Evolutionary conservation across 1,284 basidiomycete genomes (phyloP).

Genomic region (Leccinum angustisporum): DNA sequence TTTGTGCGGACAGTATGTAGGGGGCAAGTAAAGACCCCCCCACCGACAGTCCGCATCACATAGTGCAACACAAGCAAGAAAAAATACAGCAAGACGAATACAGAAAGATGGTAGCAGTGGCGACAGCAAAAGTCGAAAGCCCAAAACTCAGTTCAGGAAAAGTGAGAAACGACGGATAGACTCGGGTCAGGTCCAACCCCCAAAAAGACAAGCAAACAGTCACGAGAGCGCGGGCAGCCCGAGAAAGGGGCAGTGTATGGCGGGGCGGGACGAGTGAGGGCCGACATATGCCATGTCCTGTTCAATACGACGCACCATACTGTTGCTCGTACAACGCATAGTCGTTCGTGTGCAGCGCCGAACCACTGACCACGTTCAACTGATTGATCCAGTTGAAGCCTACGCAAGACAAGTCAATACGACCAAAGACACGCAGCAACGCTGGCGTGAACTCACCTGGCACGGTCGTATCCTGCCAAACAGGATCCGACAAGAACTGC

Average conservation of each 20-base stretch:
- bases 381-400: constrained; percentile 47
- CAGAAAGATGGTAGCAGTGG: neutral
- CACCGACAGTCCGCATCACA: neutral
- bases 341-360: constrained; percentile 26
- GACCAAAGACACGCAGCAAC: neutral
- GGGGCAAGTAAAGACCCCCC: neutral
- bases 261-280: neutral
- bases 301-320: constrained; percentile 9
- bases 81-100: neutral
- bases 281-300: neutral
- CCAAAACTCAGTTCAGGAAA: neutral
- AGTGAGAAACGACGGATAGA: neutral
- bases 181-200: neutral
- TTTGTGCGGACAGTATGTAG: neutral
- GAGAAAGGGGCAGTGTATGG: neutral
- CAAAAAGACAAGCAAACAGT: neutral
- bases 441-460: constrained; percentile 40
- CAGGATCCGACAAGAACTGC: constrained; percentile 51
- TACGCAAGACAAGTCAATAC: constrained; percentile 9
- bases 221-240: neutral
- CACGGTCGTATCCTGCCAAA: constrained; percentile 53
- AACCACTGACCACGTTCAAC: constrained; percentile 19
- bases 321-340: constrained; percentile 31
- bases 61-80: neutral
- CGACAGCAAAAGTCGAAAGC: neutral